Base-by-base conservation (phyloP, 345 rosid genomes). In the Hypericum androsaemum region DNA sequence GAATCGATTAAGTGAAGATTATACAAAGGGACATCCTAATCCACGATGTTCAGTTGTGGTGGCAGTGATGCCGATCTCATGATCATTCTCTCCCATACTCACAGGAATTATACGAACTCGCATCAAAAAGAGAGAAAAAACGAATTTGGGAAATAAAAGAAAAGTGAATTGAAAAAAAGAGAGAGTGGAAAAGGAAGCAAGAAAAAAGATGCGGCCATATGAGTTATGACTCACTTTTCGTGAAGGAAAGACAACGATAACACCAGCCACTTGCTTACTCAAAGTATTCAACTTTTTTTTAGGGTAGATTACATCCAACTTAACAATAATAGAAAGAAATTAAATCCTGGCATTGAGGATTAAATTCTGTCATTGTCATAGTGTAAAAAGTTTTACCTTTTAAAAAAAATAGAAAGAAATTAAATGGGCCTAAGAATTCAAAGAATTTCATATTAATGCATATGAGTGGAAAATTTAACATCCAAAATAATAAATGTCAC, bases 191-290 rank as follows among this genome's bases (percentile, higher is more conserved):
- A 48, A 42, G 44, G 7, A 57, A 62, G 50, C 57, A 37, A 53
- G 64, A 50, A 43, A 64, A 69, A 69, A 79, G 82, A 83, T 76
- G 81, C 79, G 69, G 56, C 64, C 69, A 67, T 22, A 22, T 22
- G 32, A 22, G 32, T 22, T 22, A 22, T 77, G 84, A 70, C 68
- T 77, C 72, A 59, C 95, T 89, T 89, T 86, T 79, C 90, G 94
- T 86, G 94, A 84, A 84, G 68, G 73, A 65, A 77, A 78, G 90
- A 86, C 95, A 80, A 86, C 86, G 80, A 71, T 74, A 67, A 69
- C 83, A 74, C 78, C 75, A 76, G 66, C 92, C 87, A 83, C 92
- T 82, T 65, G 72, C 89, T 79, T 66, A 78, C 89, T 86, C 94
- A 69, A 89, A 77, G 32, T 22, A 22, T 22, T 22, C 32, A 22